Conservation (phyloP, 2,329 filamentous ascomycete genomes). For the Dothiorella sarmentorum region DNA sequence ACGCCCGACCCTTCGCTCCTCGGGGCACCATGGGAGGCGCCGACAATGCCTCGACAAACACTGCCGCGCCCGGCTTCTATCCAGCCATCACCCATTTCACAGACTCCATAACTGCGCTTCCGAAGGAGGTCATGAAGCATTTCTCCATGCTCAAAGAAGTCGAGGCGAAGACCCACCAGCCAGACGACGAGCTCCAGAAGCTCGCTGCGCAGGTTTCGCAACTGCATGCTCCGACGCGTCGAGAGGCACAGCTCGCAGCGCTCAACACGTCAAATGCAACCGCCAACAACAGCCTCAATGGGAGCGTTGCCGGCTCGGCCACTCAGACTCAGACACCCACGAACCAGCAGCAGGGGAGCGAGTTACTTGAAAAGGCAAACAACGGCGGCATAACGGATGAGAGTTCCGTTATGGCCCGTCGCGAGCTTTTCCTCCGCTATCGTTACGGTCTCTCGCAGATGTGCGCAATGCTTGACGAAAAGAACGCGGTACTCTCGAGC, state of each 20-base stretch:
- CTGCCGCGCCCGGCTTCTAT: constrained; percentile 52
- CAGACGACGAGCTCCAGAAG: constrained; percentile 77
- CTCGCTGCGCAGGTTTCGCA: constrained; percentile 63
- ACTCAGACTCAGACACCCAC: constrained; percentile 24
- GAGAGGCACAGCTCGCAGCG: constrained; percentile 24
- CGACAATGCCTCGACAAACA: constrained; percentile 38
- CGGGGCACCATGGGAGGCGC: constrained; percentile 34
- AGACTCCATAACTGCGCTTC: constrained; percentile 85
- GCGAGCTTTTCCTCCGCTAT: constrained; percentile 74
- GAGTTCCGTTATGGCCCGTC: constrained; percentile 59
- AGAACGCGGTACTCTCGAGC: constrained; percentile 92
- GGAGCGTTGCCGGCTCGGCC: constrained; percentile 36
- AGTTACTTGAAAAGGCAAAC: constrained; percentile 25
- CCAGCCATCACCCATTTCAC: constrained; percentile 74
- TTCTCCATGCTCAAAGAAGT: constrained; percentile 96
- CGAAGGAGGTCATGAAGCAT: constrained; percentile 91
- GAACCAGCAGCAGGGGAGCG: constrained; percentile 25
- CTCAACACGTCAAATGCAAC: constrained; percentile 35
- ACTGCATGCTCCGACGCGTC: constrained; percentile 40
- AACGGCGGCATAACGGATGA: constrained; percentile 23
- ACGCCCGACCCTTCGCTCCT: constrained; percentile 47
- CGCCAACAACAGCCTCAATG: constrained; percentile 39
- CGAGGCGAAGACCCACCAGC: constrained; percentile 89
- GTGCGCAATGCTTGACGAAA: constrained; percentile 89
- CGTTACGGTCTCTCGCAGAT: constrained; percentile 77